Evolutionary conservation across 805 yeast species (phyloP).

Genomic region (Candida ortonii): DNA sequence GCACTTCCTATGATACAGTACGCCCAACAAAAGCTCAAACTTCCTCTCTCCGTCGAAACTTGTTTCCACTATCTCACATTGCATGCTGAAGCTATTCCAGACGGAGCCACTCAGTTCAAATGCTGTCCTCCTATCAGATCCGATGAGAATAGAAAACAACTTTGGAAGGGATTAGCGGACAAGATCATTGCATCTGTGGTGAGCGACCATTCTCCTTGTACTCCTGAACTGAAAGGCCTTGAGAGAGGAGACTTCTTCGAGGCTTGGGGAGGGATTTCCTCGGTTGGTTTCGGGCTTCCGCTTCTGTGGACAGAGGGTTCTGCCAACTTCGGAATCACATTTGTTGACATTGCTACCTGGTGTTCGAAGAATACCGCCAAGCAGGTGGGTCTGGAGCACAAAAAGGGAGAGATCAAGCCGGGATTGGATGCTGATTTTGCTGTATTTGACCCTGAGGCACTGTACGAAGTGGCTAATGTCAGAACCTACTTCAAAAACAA

Average conservation of each 20-base stretch:
- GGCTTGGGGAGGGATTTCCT: conserved; percentile 96
- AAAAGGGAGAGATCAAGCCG: conserved; percentile 66
- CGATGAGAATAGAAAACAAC: conserved; percentile 61
- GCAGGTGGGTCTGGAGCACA: conserved; percentile 73
- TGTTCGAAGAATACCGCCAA: conserved; percentile 78
- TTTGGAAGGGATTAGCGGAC: conserved; percentile 75
- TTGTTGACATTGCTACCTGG: conserved; percentile 72
- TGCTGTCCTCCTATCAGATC: conserved; percentile 95
- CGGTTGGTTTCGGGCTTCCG: conserved; percentile 88
- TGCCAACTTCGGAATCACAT: conserved; percentile 31
- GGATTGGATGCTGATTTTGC: conserved; percentile 91
- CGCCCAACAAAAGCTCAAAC: conserved; percentile 51
- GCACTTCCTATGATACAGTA: conserved; percentile 70
- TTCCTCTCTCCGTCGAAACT: conserved; percentile 83
- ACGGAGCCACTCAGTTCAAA: conserved; percentile 78
- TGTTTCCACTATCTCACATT: conserved; percentile 89
- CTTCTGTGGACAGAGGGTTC: conserved; percentile 74
- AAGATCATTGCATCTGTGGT: conserved; percentile 79
- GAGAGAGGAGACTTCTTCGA: conserved; percentile 82
- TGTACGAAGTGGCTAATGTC: conserved; percentile 49
- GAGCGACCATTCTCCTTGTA: conserved; percentile 95
- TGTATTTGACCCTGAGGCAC: conserved; percentile 65
- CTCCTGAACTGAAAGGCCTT: conserved; percentile 82
- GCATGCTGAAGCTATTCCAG: conserved; percentile 72
- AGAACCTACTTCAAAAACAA: conserved; percentile 77